Conservation (phyloP, 306 rosid species). For the Dryas octopetala region DNA sequence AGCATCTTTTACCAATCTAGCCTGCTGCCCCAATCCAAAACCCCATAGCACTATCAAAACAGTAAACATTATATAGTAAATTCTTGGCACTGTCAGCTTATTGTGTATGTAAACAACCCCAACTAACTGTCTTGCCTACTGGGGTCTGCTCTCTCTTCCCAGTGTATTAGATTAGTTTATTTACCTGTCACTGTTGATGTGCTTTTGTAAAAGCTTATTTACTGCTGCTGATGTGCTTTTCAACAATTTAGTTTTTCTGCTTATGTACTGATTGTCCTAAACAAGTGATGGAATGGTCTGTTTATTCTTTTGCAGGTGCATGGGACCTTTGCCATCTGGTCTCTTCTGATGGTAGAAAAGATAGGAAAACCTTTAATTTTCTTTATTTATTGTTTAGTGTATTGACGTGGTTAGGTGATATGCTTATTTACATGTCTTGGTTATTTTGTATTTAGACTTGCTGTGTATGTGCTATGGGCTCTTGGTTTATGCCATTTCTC, state of each 20-base stretch:
- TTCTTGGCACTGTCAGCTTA: no score
- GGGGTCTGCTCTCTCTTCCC: no score
- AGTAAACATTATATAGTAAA: no score
- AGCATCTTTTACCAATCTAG: no score
- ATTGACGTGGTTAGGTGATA: constrained; percentile 42
- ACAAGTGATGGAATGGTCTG: constrained; percentile 5
- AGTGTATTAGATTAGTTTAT: background rate
- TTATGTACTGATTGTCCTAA: background rate
- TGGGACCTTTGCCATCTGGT: constrained; percentile 27
- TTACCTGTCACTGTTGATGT: background rate
- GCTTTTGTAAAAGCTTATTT: background rate
- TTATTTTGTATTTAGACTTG: constrained; percentile 31
- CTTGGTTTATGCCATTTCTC: constrained; percentile 35
- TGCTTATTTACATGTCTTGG: constrained; percentile 32
- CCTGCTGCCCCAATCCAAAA: no score
- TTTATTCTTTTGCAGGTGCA: constrained; percentile 36
- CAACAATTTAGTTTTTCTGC: background rate
- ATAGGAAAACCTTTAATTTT: constrained; percentile 30
- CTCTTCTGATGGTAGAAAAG: constrained; percentile 39
- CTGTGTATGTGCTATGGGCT: constrained; percentile 24
- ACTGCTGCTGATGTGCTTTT: background rate
- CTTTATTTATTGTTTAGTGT: constrained; percentile 23
- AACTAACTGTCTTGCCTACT: no score
- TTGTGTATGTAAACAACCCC: no score
- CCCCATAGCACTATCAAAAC: no score